Percentiles rank a stretch among this genome's conserved stretches.
These are phyloP conservation scores for Ailanthus altissimus DNA, from an alignment of 345 rosid genomes.

Conservation along the genomic window DNA sequence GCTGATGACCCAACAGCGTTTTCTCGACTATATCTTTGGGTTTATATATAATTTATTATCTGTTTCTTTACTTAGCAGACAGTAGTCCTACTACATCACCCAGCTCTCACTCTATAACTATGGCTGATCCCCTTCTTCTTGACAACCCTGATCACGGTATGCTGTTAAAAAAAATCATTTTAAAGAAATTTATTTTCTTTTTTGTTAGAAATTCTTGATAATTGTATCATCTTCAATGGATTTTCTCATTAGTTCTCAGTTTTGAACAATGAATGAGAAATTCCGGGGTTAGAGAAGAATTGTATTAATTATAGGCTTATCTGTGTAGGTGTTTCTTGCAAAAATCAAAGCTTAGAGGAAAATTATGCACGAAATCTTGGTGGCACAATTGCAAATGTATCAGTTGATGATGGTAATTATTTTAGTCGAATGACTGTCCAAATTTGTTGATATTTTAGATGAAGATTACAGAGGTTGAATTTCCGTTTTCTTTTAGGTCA, in stretches of 20 bases:
- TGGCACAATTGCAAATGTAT: slow-evolving; percentile 14
- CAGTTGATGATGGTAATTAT: slow-evolving; percentile 27
- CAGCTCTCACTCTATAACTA: slow-evolving; percentile 15
- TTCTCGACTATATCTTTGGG: neutral
- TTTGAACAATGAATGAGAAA: neutral
- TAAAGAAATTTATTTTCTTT: neutral
- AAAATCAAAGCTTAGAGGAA: slow-evolving; percentile 13
- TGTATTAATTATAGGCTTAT: neutral
- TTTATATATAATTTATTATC: slow-evolving; percentile 7
- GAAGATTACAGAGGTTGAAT: neutral
- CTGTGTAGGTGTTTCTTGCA: slow-evolving; percentile 19
- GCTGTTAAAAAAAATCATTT: neutral
- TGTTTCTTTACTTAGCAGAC: slow-evolving; percentile 27
- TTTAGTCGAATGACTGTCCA: neutral
- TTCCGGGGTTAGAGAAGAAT: no score
- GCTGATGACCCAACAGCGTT: neutral
- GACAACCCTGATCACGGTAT: slow-evolving; percentile 33
- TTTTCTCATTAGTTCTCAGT: no score
- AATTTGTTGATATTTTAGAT: neutral
- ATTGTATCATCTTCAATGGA: neutral
- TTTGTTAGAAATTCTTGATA: neutral
- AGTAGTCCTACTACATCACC: slow-evolving; percentile 22
- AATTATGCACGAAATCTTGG: slow-evolving; percentile 5
- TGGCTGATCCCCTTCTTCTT: slow-evolving; percentile 45
- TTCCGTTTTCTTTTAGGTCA: slow-evolving; percentile 42